A percentile compares a stretch with the other conserved stretches of the same genome.
phyloP scores from a whole-genome alignment of 257 asterid species.

The Paraleonurus japonicus region DNA sequence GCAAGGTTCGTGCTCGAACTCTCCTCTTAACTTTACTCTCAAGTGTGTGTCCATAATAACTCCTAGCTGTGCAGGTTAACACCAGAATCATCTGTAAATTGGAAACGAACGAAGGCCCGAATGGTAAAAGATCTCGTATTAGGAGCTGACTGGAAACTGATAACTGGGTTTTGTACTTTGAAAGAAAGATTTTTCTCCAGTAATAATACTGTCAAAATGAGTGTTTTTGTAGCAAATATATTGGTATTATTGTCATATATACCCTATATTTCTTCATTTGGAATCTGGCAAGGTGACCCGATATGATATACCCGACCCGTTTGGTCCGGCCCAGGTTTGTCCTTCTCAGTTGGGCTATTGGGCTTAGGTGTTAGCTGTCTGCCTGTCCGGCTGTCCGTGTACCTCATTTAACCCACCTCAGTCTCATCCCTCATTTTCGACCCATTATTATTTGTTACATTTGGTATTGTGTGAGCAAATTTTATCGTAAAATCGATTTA shows the following conservation, averaged over 20 bases:
- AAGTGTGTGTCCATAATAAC: not conserved
- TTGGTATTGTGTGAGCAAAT: too few relatives aligned
- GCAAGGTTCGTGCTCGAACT: slow-evolving; percentile 38
- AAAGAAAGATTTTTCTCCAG: slow-evolving; percentile 8
- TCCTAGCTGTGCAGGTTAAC: slow-evolving; percentile 31
- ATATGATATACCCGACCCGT: not conserved
- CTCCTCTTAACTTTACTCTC: not conserved
- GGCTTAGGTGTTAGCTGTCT: too few relatives aligned
- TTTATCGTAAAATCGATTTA: too few relatives aligned
- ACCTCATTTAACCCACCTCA: too few relatives aligned
- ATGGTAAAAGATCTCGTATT: slow-evolving; percentile 1
- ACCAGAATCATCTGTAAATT: slow-evolving; percentile 27
- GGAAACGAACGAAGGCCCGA: slow-evolving; percentile 3
- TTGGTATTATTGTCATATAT: not conserved
- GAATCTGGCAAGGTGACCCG: not conserved
- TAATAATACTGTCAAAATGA: not conserved
- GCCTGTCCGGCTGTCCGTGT: too few relatives aligned
- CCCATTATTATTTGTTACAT: too few relatives aligned
- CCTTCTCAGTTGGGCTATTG: not conserved
- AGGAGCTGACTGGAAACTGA: slow-evolving; percentile 21
- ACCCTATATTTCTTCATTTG: not conserved
- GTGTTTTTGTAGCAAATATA: not conserved
- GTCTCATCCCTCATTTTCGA: too few relatives aligned
- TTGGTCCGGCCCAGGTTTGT: not conserved
- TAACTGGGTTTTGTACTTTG: slow-evolving; percentile 20